Base-by-base conservation (phyloP, 352 stramenopile genomes). In the Aphanomyces euteiches region DNA sequence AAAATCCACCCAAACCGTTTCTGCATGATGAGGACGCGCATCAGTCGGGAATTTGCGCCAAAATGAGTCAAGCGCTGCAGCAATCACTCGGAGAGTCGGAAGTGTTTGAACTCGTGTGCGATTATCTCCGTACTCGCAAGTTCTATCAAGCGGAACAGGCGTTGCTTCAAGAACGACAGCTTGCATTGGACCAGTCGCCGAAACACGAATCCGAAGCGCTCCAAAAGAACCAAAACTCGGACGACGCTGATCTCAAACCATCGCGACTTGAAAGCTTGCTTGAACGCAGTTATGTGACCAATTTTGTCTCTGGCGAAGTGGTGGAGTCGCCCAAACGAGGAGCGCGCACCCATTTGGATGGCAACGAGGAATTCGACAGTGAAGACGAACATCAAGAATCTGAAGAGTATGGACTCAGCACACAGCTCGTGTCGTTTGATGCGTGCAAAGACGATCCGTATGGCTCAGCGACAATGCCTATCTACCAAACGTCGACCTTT, bases 401-500 rank as follows among this genome's bases (percentile, higher is more conserved):
- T 0, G 74, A 84, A 67, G 80, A 85, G 39, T 80, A 90, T 28
- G 85, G 80, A 72, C 79, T 94, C 21, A 89, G 79, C 70, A 94
- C 86, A 43, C 79, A 83, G 17, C 71, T 94, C 21, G 86, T 94
- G 56, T 78, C 77, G 60, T 94, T 94, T 53, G 84, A 94, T 36
- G 82, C 84, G 0, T 94, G 86, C 68, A 92, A 90, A 58, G 85
- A 96, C 73, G 90, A 97, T 76, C 90, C 89, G 8, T 88, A 97
- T 63, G 90, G 90, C 6, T 92, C 89, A 10, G 85, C 85, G 17
- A 92, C 83, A 41, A 97, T 97, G 88, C 90, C 90, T 38, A 96
- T 98, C 72, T 97, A 97, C 77, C 90, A 97, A 80, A 95, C 90
- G 8, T 91, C 83, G 40, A 96, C 90, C 7, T 97, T 97, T 66